Conservation (phyloP, 2,329 filamentous ascomycete genomes). For the Botrytis aclada region DNA sequence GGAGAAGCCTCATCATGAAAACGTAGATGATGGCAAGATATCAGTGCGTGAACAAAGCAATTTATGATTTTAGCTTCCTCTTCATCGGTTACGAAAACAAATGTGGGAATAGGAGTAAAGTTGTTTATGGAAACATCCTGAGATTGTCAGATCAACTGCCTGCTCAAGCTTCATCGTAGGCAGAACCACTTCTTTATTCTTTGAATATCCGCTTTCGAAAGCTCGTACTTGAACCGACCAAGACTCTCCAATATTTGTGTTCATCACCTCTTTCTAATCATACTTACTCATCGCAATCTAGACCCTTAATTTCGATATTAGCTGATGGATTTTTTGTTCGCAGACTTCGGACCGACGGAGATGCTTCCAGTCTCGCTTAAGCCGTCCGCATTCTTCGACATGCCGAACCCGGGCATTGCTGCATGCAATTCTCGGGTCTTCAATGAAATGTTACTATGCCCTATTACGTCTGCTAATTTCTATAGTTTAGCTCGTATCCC, state of each 20-base stretch:
- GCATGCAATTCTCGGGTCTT: not conserved
- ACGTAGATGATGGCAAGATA: not conserved
- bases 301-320: not conserved
- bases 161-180: not conserved
- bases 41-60: not conserved
- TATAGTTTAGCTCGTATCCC: not conserved
- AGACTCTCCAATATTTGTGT: not conserved
- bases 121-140: not conserved
- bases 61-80: not conserved
- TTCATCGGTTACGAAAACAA: not conserved
- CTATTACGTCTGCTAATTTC: not conserved
- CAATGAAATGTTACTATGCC: not conserved
- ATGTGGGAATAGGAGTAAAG: not conserved
- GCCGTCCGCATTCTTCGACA: constrained; percentile 1
- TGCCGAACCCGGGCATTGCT: not conserved
- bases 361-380: constrained; percentile 4
- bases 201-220: not conserved
- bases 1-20: not conserved
- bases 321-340: not conserved
- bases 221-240: not conserved
- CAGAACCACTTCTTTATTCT: not conserved
- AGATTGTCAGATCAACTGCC: not conserved
- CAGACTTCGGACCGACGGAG: not conserved
- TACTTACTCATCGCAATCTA: not conserved
- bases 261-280: not conserved